Percentiles rank a stretch among this genome's conserved stretches.
phyloP scores from a whole-genome alignment of 345 rosid species.

The Melaleuca quinquenervia region DNA sequence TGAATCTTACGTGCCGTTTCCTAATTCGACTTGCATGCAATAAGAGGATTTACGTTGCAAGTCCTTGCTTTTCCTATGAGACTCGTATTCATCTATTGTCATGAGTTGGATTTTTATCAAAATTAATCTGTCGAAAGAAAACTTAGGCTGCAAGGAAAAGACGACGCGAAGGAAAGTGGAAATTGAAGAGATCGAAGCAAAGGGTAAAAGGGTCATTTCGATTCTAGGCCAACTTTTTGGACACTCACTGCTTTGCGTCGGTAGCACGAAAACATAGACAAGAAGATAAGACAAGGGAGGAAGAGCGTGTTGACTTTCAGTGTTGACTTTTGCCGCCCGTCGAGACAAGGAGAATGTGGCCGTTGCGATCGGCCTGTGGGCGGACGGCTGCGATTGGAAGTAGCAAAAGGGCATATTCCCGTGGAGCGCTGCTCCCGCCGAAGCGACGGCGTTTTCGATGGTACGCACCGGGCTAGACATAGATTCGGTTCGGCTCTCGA shows the following conservation, averaged over 20 bases:
- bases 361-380: not conserved
- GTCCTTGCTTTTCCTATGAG: not conserved
- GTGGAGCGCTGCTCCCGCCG: not conserved
- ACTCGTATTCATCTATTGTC: not conserved
- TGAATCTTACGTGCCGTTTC: too few species aligned
- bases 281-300: not conserved
- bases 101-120: not conserved
- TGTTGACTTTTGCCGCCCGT: not conserved
- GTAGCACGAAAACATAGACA: not conserved
- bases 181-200: not conserved
- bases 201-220: not conserved
- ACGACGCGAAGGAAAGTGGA: not conserved
- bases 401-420: not conserved
- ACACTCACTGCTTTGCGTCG: too few species aligned
- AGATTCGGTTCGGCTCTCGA: not conserved
- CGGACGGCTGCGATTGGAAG: not conserved
- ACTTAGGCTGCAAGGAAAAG: not conserved
- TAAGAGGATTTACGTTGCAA: not conserved
- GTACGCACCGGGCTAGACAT: too few species aligned
- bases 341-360: not conserved
- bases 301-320: not conserved
- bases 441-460: not conserved
- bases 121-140: not conserved
- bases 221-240: too few species aligned
- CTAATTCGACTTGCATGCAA: too few species aligned